These are phyloP conservation scores for Myxozyma melibiosi DNA, from an alignment of 805 yeast genomes.

Conservation along the genomic window DNA sequence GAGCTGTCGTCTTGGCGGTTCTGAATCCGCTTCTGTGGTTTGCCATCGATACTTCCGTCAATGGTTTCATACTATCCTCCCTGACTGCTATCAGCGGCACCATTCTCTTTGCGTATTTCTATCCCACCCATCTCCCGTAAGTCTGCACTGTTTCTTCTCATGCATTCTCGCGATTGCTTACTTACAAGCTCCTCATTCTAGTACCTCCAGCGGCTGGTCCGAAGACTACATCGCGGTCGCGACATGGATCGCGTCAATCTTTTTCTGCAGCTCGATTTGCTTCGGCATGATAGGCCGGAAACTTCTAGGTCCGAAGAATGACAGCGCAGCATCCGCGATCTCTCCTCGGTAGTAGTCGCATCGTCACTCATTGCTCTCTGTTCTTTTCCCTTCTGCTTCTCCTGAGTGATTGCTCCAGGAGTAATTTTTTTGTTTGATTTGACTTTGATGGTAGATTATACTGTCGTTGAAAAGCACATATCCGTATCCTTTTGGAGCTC, in stretches of 20 bases:
- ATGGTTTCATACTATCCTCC: slow-evolving; percentile 43
- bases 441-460: neutral
- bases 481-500: too few relatives aligned
- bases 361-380: neutral
- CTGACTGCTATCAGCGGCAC: slow-evolving; percentile 41
- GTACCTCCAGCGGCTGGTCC: slow-evolving; percentile 24
- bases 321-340: neutral
- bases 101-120: slow-evolving; percentile 35
- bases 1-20: slow-evolving; percentile 43
- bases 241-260: slow-evolving; percentile 38
- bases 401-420: neutral
- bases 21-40: slow-evolving; percentile 47
- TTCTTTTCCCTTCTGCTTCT: neutral
- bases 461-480: too few relatives aligned
- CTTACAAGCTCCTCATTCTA: slow-evolving; percentile 25
- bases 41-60: slow-evolving; percentile 43
- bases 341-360: neutral
- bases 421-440: neutral
- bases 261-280: slow-evolving; percentile 44
- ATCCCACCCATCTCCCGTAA: slow-evolving; percentile 32
- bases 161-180: slow-evolving; percentile 22
- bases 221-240: slow-evolving; percentile 38
- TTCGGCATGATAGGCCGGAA: slow-evolving; percentile 47
- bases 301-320: slow-evolving; percentile 29
- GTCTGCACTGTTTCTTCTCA: neutral